Evolutionary conservation across 208 protist species (phyloP).

Genomic region (Trypanosoma brucei): DNA sequence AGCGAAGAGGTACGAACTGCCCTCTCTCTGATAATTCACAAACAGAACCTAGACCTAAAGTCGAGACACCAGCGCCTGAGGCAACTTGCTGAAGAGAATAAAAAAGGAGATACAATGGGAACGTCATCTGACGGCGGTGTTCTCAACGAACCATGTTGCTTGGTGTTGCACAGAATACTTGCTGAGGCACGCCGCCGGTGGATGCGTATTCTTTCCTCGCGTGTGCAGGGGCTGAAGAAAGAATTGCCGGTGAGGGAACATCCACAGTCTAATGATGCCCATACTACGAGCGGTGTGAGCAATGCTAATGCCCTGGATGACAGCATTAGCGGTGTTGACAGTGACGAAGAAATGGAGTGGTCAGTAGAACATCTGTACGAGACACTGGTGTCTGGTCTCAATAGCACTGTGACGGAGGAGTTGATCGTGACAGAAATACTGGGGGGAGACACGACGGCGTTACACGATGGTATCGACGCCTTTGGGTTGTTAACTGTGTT

Average conservation of each 20-base stretch:
- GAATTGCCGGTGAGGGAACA: background rate
- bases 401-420: conserved; percentile 23
- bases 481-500: conserved; percentile 64
- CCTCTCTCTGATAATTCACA: conserved; percentile 14
- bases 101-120: conserved; percentile 1
- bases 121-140: background rate
- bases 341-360: conserved; percentile 22
- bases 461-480: conserved; percentile 42
- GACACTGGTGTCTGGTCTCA: conserved; percentile 61
- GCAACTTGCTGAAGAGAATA: background rate
- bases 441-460: conserved; percentile 4
- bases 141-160: conserved; percentile 31
- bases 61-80: conserved; percentile 7
- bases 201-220: conserved; percentile 34
- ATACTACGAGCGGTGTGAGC: background rate
- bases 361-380: conserved; percentile 55
- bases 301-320: conserved; percentile 8
- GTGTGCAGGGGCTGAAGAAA: conserved; percentile 27
- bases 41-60: conserved; percentile 18
- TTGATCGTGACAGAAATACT: conserved; percentile 17
- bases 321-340: conserved; percentile 7
- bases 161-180: conserved; percentile 42
- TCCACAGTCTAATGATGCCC: background rate
- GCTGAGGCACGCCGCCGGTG: conserved; percentile 36
- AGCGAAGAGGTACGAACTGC: conserved; percentile 5